Percentiles rank a stretch among this genome's conserved stretches.
phyloP scores from a whole-genome alignment of 805 yeast genomes.

The Candida namnaoensis region DNA sequence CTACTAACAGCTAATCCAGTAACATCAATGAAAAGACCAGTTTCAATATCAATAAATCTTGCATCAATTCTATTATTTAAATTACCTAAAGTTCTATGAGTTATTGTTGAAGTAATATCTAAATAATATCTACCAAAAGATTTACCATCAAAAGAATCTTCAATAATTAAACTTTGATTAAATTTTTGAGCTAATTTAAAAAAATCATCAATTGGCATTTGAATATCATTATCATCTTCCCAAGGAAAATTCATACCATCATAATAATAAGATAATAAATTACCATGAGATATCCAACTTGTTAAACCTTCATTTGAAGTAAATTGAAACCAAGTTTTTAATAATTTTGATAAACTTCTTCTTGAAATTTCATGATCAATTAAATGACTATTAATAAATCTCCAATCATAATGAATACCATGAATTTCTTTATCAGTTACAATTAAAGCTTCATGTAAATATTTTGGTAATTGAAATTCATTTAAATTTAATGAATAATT shows the following conservation, averaged over 20 bases:
- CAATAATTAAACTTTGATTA: constrained; percentile 38
- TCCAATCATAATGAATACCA: constrained; percentile 41
- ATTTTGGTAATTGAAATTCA: constrained; percentile 24
- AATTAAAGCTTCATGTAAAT: constrained; percentile 19
- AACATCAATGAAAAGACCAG: constrained; percentile 45
- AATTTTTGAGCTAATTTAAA: constrained; percentile 30
- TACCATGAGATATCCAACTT: constrained; percentile 56
- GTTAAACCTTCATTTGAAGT: constrained; percentile 30
- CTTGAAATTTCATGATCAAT: constrained; percentile 29
- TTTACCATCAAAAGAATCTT: constrained; percentile 27
- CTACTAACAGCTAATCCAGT: constrained; percentile 8
- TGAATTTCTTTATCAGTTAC: constrained; percentile 3
- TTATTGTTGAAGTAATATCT: constrained; percentile 33
- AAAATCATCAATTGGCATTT: constrained; percentile 37
- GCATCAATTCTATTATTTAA: constrained; percentile 64
- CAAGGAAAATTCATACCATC: constrained; percentile 49
- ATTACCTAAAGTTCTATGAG: constrained; percentile 48
- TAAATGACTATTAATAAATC: constrained; percentile 44
- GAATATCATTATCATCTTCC: constrained; percentile 55
- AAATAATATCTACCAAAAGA: constrained; percentile 37
- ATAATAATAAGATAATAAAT: constrained; percentile 50
- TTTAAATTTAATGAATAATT: constrained; percentile 17
- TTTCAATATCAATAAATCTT: constrained; percentile 60
- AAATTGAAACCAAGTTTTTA: constrained; percentile 40
- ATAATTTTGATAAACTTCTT: constrained; percentile 30